Conservation (phyloP, 495 filamentous ascomycete genomes). For the Emericellopsis terricola region DNA sequence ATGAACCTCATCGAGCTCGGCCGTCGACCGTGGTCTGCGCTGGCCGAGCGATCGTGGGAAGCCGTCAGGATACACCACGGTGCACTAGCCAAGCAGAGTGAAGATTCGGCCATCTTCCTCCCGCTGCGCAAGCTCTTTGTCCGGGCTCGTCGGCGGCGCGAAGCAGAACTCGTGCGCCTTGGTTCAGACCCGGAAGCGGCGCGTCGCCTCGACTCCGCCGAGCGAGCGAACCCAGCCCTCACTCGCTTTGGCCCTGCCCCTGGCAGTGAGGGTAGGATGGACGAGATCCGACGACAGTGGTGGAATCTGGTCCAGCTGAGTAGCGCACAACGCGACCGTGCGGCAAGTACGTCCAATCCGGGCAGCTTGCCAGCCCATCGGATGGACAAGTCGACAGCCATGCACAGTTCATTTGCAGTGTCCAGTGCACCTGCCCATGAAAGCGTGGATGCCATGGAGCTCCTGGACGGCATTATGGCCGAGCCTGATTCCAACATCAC, state of each 20-base stretch:
- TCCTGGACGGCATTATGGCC: neutral
- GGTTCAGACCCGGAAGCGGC: constrained; percentile 21
- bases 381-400: neutral
- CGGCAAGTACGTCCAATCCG: neutral
- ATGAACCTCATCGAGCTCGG: constrained; percentile 64
- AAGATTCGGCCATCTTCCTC: constrained; percentile 49
- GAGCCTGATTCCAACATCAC: neutral
- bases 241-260: constrained; percentile 19
- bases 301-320: neutral
- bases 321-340: neutral
- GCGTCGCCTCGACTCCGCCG: constrained; percentile 19
- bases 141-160: constrained; percentile 38
- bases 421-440: neutral
- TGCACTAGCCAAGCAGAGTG: constrained; percentile 27
- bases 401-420: neutral
- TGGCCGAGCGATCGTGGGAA: constrained; percentile 68
- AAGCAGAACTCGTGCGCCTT: constrained; percentile 26
- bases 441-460: neutral
- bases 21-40: constrained; percentile 41
- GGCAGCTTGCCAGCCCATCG: too few species aligned
- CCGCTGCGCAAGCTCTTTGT: constrained; percentile 55
- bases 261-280: constrained; percentile 14
- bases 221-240: constrained; percentile 14
- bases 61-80: constrained; percentile 42
- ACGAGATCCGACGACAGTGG: constrained; percentile 22